phyloP scores from a whole-genome alignment of 2,329 filamentous ascomycete species.

The Ilyonectria robusta region DNA sequence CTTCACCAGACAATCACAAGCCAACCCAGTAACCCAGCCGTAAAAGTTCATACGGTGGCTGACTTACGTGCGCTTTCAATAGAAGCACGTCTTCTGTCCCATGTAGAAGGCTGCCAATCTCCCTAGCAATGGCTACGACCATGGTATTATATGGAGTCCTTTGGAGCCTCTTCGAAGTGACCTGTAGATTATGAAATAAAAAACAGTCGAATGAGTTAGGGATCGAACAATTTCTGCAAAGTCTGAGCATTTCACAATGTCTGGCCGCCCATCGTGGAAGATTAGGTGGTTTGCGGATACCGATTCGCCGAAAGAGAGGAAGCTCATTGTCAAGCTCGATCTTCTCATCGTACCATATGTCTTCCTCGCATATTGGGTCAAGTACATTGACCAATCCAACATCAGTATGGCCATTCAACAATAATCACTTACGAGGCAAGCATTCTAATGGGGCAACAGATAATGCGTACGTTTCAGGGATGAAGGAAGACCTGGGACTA shows the following conservation, averaged over 20 bases:
- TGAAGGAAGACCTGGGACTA: conserved; percentile 66
- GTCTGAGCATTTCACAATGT: background rate
- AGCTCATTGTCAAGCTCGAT: conserved; percentile 66
- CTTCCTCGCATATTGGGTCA: conserved; percentile 68
- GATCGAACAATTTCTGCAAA: too few relatives aligned
- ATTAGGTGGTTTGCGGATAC: conserved; percentile 62
- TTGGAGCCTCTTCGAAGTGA: too few relatives aligned
- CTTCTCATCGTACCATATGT: conserved; percentile 69
- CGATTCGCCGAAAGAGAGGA: conserved; percentile 58
- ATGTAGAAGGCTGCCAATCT: too few relatives aligned
- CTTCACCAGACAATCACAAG: too few relatives aligned
- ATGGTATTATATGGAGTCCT: too few relatives aligned
- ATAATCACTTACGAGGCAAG: background rate
- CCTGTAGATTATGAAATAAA: too few relatives aligned
- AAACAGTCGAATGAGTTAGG: too few relatives aligned
- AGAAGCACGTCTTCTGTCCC: too few relatives aligned
- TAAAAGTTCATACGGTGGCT: too few relatives aligned
- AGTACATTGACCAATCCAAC: conserved; percentile 67
- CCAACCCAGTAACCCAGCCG: too few relatives aligned
- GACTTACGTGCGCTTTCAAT: too few relatives aligned
- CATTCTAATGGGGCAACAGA: conserved; percentile 49
- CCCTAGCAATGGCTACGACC: too few relatives aligned
- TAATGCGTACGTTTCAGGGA: conserved; percentile 69
- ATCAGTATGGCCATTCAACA: conserved; percentile 55
- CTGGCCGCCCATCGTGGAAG: conserved; percentile 9